These are phyloP conservation scores for Ceratocystis eucalypticola DNA, from an alignment of 2,329 filamentous ascomycete genomes.

Conservation along the genomic window DNA sequence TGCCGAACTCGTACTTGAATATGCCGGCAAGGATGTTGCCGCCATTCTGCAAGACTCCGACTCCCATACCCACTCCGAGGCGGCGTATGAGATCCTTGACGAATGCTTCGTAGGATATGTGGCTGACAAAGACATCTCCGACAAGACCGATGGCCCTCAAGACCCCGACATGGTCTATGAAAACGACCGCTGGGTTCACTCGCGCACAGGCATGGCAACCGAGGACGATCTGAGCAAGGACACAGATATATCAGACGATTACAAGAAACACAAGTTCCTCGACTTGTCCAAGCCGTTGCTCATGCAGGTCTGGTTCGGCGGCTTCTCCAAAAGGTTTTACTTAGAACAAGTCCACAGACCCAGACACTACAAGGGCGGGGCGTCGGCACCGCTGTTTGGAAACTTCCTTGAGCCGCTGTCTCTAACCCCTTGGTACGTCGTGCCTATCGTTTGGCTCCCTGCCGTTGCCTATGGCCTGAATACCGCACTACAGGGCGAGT, in stretches of 20 bases:
- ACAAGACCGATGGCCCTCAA: conserved; percentile 21
- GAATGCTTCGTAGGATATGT: conserved; percentile 19
- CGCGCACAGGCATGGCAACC: conserved; percentile 74
- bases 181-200: conserved; percentile 31
- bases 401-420: conserved; percentile 98
- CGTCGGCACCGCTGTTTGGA: conserved; percentile 85
- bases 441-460: conserved; percentile 79
- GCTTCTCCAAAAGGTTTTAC: conserved; percentile 92
- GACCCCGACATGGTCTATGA: conserved; percentile 23
- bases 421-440: conserved; percentile 86
- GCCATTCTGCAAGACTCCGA: conserved; percentile 43
- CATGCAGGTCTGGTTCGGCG: conserved; percentile 74
- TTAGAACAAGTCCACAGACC: conserved; percentile 91
- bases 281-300: conserved; percentile 77
- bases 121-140: conserved; percentile 22
- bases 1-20: conserved; percentile 73
- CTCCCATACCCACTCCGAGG: conserved; percentile 61
- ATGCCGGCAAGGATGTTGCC: conserved; percentile 52
- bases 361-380: conserved; percentile 86
- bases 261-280: conserved; percentile 83
- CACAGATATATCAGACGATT: conserved; percentile 64
- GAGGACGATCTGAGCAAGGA: conserved; percentile 78
- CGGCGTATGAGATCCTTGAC: conserved; percentile 50
- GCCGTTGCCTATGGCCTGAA: conserved; percentile 58
- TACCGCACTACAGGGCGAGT: conserved; percentile 46